Base-by-base conservation (phyloP, 305 asterid genomes). In the Coffea humblotiana region DNA sequence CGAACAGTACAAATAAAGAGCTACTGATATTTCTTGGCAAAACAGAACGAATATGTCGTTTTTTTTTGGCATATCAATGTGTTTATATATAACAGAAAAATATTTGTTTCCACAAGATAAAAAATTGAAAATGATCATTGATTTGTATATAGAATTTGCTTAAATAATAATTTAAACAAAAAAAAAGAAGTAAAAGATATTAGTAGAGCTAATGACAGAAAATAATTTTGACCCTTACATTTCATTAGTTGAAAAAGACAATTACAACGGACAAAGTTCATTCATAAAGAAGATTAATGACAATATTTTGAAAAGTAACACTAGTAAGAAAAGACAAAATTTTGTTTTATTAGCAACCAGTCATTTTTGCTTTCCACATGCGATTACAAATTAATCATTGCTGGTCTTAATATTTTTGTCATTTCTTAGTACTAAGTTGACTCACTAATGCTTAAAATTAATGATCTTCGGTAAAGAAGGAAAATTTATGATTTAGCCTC, bases 331-430 rank as follows among this genome's bases (percentile, higher is more conserved):
- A 68, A 78, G 64, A 45, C 32, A n/a, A 11, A 60, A 27, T 70
- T 83, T 78, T 19, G 76, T 65, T 76, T 23, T n/a, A 32, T 76
- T 35, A 65, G 69, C 19, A 27, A 63, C 72, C 72, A 32, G 84
- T 52, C 19, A 35, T 35, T 49, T 68, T 77, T 29, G 35, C 84
- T 72, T 77, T 77, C 84, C 86, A 71, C 84, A 16, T 80, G 19
- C 14, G 32, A 72, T 78, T 29, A 21, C 40, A 16, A 32, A 76
- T 7, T 70, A 64, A 32, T 40, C 64, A 32, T 43, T 32, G 13
- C 37, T 23, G 21, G 25, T 3, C 49, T 77, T 8, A 68, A 14
- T 65, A 65, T 43, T 63, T 35, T 58, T 66, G 58, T 10, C 4
- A 23, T 10, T 13, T 60, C 49, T 47, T 70, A 58, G 58, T 78